These are phyloP conservation scores for Roridomyces roridus DNA, from an alignment of 768 basidiomycete genomes.

Conservation along the genomic window DNA sequence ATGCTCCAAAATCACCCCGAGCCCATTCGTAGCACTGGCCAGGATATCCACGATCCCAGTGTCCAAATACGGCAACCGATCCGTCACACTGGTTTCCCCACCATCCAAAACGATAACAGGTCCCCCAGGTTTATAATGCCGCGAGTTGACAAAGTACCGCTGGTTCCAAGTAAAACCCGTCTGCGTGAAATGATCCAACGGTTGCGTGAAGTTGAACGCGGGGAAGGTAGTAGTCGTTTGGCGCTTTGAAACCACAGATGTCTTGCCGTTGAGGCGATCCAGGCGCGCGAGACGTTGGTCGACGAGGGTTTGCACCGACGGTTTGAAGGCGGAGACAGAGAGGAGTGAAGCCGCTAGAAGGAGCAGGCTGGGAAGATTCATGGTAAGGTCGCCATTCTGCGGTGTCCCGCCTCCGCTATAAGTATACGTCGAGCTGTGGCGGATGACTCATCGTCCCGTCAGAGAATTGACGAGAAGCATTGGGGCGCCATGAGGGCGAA, in stretches of 20 bases:
- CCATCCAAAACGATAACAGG: slow-evolving; percentile 87
- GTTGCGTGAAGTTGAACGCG: slow-evolving; percentile 11
- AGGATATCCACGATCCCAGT: slow-evolving; percentile 89
- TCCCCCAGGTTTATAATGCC: too few relatives aligned
- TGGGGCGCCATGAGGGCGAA: too few relatives aligned
- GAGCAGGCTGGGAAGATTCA: slow-evolving; percentile 13
- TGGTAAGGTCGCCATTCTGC: too few relatives aligned
- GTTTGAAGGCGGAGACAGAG: slow-evolving; percentile 10
- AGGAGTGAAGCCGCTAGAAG: slow-evolving; percentile 9
- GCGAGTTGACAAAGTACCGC: too few relatives aligned
- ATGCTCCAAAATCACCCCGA: slow-evolving; percentile 95
- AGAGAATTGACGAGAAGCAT: too few relatives aligned
- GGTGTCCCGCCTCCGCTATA: too few relatives aligned
- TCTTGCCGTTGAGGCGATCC: slow-evolving; percentile 13
- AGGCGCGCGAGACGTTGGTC: slow-evolving; percentile 19
- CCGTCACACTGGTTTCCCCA: slow-evolving; percentile 88
- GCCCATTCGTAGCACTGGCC: slow-evolving; percentile 80
- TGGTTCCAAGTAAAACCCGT: too few relatives aligned
- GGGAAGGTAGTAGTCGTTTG: slow-evolving; percentile 6
- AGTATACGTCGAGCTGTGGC: too few relatives aligned
- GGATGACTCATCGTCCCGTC: too few relatives aligned
- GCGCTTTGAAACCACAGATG: too few relatives aligned
- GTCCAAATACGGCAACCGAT: slow-evolving; percentile 65
- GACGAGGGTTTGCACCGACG: too few relatives aligned
- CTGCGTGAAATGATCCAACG: too few relatives aligned